A percentile compares a stretch with the other conserved stretches of the same genome.
phyloP scores from a whole-genome alignment of 2,329 filamentous ascomycete genomes.

The Diaporthe sp. region DNA sequence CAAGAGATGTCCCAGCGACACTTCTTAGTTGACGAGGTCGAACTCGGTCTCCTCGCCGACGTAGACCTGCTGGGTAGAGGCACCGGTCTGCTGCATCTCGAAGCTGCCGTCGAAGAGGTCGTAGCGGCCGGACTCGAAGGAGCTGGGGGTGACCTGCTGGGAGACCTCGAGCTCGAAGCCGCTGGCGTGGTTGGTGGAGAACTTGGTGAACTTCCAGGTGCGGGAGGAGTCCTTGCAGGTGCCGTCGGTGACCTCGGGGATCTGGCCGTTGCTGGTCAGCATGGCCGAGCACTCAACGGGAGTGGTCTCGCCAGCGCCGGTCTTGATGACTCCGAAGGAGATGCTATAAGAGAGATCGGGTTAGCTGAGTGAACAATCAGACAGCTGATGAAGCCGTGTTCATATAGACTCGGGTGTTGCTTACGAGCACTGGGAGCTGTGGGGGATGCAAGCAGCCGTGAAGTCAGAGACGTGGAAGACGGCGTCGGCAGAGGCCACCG shows the following conservation, averaged over 20 bases:
- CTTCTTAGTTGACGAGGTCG: constrained; percentile 33
- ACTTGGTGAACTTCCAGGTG: constrained; percentile 42
- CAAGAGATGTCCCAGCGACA: background rate
- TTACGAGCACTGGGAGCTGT: constrained; percentile 34
- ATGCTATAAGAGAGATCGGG: background rate
- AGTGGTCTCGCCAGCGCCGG: constrained; percentile 25
- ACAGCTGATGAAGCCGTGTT: background rate
- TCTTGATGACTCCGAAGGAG: constrained; percentile 26
- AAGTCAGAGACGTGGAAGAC: constrained; percentile 32
- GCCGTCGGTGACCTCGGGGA: constrained; percentile 44
- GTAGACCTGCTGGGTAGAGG: constrained; percentile 43
- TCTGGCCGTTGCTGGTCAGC: constrained; percentile 34
- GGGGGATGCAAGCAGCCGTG: constrained; percentile 31
- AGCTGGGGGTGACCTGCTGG: constrained; percentile 42
- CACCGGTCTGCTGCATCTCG: constrained; percentile 24
- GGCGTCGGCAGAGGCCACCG: constrained; percentile 27
- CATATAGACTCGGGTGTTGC: background rate
- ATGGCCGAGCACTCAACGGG: constrained; percentile 21
- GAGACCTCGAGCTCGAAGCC: constrained; percentile 43
- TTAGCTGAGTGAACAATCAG: background rate
- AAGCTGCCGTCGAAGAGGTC: constrained; percentile 41
- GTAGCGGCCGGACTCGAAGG: constrained; percentile 42
- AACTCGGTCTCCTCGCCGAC: constrained; percentile 41
- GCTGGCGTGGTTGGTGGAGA: constrained; percentile 16
- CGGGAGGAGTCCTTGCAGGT: constrained; percentile 44